These are phyloP conservation scores for Aspergillus baeticus DNA, from an alignment of 495 filamentous ascomycete genomes.

Conservation along the genomic window DNA sequence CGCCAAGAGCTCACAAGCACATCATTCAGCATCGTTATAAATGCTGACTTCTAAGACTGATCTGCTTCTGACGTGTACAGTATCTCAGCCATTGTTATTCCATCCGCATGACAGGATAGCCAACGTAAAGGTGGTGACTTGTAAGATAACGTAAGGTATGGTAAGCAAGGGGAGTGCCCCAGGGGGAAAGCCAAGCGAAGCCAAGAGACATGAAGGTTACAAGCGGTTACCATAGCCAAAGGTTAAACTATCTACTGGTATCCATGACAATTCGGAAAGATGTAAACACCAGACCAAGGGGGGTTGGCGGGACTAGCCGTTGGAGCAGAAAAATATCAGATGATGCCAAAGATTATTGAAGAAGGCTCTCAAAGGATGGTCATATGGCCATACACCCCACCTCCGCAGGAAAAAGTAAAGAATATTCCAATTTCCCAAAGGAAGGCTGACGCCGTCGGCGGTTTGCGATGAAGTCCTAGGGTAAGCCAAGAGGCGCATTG, in stretches of 20 bases:
- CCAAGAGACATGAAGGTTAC: neutral
- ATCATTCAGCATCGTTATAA: neutral
- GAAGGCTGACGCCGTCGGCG: neutral
- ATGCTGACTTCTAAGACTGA: neutral
- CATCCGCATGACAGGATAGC: too few relatives aligned
- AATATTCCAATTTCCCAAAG: neutral
- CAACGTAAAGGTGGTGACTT: neutral
- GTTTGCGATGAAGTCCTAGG: too few relatives aligned
- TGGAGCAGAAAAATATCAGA: neutral
- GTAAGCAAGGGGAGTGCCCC: neutral
- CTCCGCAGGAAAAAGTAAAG: neutral
- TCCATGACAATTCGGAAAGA: neutral
- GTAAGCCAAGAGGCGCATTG: neutral
- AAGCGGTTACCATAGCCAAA: neutral
- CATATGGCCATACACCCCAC: neutral
- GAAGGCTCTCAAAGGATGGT: neutral
- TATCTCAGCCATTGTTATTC: too few relatives aligned
- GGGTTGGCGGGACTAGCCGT: neutral
- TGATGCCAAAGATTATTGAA: neutral
- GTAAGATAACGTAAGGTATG: slow-evolving; percentile 2
- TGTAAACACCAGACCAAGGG: neutral
- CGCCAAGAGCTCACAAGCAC: neutral
- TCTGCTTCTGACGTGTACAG: neutral
- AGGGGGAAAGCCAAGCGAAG: neutral
- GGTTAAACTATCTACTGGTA: neutral